Conservation (phyloP, 2,329 filamentous ascomycete genomes). For the Alternaria novae-zelandiae region DNA sequence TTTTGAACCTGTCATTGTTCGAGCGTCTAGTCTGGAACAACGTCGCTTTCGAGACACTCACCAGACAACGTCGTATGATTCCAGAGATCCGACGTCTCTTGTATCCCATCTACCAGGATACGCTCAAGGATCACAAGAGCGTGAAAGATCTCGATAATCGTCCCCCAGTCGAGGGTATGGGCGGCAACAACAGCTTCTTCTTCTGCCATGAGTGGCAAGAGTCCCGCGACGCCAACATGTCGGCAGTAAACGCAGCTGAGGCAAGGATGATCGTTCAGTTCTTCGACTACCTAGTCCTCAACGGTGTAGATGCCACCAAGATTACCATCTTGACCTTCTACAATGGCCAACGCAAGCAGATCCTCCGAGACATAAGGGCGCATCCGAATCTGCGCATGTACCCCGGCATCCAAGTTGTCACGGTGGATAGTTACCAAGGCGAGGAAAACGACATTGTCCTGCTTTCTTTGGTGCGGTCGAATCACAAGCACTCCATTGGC, state of each 20-base stretch:
- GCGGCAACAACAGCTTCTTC: conserved; percentile 64
- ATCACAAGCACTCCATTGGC: conserved; percentile 64
- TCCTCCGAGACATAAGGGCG: conserved; percentile 59
- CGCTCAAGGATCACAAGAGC: conserved; percentile 63
- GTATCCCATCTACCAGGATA: conserved; percentile 64
- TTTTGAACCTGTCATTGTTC: conserved; percentile 77
- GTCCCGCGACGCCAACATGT: conserved; percentile 66
- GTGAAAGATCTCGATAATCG: conserved; percentile 57
- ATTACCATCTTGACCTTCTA: conserved; percentile 90
- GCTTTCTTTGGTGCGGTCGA: conserved; percentile 80
- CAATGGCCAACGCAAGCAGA: conserved; percentile 75
- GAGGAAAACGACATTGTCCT: conserved; percentile 88
- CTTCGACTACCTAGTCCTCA: conserved; percentile 73
- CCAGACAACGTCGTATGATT: conserved; percentile 75
- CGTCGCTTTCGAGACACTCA: conserved; percentile 69
- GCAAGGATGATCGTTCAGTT: conserved; percentile 78
- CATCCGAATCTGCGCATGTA: conserved; percentile 50
- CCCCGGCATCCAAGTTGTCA: conserved; percentile 66
- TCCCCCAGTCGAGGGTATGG: conserved; percentile 67
- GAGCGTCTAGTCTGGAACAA: conserved; percentile 74
- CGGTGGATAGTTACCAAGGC: conserved; percentile 84
- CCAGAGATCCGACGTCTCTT: conserved; percentile 69
- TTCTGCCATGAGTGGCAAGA: conserved; percentile 72
- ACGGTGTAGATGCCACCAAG: conserved; percentile 63
- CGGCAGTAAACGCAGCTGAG: conserved; percentile 73